Evolutionary conservation across 164 flowering plant genomes (phyloP).

Genomic region (Houttuynia cordata): DNA sequence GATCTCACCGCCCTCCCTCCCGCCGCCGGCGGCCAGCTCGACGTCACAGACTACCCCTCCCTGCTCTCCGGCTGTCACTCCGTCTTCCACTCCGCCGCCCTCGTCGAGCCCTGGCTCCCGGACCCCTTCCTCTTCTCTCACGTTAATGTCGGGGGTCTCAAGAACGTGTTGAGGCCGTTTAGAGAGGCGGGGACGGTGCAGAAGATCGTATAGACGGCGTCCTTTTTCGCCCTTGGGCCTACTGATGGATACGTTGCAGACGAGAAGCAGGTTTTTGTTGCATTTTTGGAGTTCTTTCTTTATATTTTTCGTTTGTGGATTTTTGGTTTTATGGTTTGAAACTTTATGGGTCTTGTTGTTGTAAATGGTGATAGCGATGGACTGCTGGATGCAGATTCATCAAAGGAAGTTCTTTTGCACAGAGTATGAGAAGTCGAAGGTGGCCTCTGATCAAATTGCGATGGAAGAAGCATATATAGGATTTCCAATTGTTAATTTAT

Average conservation of each 20-base stretch:
- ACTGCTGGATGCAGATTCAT: slow-evolving; percentile 56
- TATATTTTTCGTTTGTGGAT: background rate
- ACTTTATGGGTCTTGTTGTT: background rate
- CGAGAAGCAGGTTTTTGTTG: slow-evolving; percentile 61
- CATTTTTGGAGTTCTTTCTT: background rate
- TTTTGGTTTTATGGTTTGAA: background rate
- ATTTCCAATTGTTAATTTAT: slow-evolving; percentile 54
- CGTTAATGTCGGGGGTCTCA: slow-evolving; percentile 76
- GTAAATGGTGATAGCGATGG: background rate
- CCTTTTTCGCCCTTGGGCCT: slow-evolving; percentile 84
- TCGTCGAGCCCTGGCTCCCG: slow-evolving; percentile 94
- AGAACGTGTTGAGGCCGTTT: slow-evolving; percentile 60
- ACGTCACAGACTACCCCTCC: slow-evolving; percentile 62
- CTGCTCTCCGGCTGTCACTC: slow-evolving; percentile 56
- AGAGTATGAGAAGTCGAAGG: slow-evolving; percentile 88
- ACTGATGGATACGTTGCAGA: slow-evolving; percentile 73
- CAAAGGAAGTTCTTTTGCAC: slow-evolving; percentile 67
- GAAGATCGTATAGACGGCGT: slow-evolving; percentile 82
- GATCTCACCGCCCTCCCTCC: slow-evolving; percentile 51
- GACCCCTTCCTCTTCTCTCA: slow-evolving; percentile 62
- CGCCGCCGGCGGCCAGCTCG: slow-evolving; percentile 18
- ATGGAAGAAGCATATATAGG: slow-evolving; percentile 67
- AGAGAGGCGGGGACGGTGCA: slow-evolving; percentile 47
- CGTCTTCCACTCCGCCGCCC: slow-evolving; percentile 79
- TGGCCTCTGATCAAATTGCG: slow-evolving; percentile 73